A percentile compares a stretch with the other conserved stretches of the same genome.
Evolutionary conservation across 176 grass and related monocot species (phyloP).

Genomic region (Rhynchospora tenuis): DNA sequence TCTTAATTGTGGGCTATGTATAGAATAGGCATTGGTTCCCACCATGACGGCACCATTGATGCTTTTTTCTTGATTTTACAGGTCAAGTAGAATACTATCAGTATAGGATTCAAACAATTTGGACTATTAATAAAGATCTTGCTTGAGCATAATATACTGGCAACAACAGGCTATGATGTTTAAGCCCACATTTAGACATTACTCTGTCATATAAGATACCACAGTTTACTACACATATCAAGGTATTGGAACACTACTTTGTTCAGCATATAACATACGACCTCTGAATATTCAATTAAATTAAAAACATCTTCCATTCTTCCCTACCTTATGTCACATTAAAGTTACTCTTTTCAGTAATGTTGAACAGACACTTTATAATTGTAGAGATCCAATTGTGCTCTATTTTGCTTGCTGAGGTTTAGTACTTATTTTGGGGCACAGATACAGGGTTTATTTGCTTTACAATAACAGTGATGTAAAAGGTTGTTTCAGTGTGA

Average conservation of each 20-base stretch:
- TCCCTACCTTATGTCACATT: neutral
- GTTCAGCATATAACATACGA: neutral
- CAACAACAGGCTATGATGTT: neutral
- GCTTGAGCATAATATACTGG: too few relatives aligned
- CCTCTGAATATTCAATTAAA: neutral
- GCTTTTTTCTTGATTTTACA: neutral
- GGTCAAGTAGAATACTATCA: neutral
- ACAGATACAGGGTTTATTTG: too few relatives aligned
- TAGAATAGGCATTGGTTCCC: too few relatives aligned
- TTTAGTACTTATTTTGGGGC: too few relatives aligned
- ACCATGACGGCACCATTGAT: too few relatives aligned
- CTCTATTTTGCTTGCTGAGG: too few relatives aligned
- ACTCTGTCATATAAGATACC: neutral
- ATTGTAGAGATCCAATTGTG: too few relatives aligned
- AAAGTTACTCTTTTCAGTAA: neutral
- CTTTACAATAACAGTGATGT: too few relatives aligned
- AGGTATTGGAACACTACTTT: neutral
- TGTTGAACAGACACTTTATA: neutral
- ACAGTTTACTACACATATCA: neutral
- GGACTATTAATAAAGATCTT: neutral
- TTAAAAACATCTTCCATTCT: neutral
- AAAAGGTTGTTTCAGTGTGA: too few relatives aligned
- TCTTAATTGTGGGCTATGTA: too few relatives aligned
- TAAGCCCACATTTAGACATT: neutral
- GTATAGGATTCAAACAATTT: neutral